Percentiles rank a stretch among this genome's conserved stretches.
Evolutionary conservation across 768 basidiomycete species (phyloP).

Genomic region (Pulveroboletus sp.): DNA sequence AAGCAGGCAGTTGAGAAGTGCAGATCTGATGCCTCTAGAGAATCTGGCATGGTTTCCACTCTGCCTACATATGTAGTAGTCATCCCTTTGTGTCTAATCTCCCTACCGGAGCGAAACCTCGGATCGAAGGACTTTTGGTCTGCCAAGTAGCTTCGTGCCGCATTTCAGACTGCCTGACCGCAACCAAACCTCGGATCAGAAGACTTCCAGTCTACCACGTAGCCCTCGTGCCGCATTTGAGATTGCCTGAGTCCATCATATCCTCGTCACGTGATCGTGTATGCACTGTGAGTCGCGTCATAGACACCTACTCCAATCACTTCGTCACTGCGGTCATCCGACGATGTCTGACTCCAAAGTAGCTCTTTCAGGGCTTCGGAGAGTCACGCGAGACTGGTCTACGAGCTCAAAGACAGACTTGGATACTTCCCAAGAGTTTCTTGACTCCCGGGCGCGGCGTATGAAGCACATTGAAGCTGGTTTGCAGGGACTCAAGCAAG

Average conservation of each 20-base stretch:
- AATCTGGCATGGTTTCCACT: slow-evolving; percentile 33
- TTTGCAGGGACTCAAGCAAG: slow-evolving; percentile 38
- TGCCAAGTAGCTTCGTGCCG: too few species aligned
- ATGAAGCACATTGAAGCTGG: slow-evolving; percentile 58
- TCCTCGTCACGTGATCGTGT: slow-evolving; percentile 21
- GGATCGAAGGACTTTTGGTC: too few species aligned
- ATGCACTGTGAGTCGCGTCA: too few species aligned
- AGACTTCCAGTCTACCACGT: too few species aligned
- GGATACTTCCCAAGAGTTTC: slow-evolving; percentile 16
- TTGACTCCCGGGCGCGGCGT: slow-evolving; percentile 34
- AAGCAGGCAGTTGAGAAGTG: slow-evolving; percentile 48
- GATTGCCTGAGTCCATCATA: too few species aligned
- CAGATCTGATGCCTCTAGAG: slow-evolving; percentile 23
- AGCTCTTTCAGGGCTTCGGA: slow-evolving; percentile 55
- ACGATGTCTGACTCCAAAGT: slow-evolving; percentile 31
- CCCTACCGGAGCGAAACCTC: too few species aligned
- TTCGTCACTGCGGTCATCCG: too few species aligned
- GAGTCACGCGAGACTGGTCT: slow-evolving; percentile 62
- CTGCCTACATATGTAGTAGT: slow-evolving; percentile 29
- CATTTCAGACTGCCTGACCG: too few species aligned
- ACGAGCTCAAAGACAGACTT: slow-evolving; percentile 34
- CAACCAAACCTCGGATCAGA: too few species aligned
- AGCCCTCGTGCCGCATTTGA: too few species aligned
- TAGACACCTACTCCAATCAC: too few species aligned
- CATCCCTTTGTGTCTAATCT: not conserved